phyloP scores from a whole-genome alignment of 441 rosid species.

The California macrophylla region DNA sequence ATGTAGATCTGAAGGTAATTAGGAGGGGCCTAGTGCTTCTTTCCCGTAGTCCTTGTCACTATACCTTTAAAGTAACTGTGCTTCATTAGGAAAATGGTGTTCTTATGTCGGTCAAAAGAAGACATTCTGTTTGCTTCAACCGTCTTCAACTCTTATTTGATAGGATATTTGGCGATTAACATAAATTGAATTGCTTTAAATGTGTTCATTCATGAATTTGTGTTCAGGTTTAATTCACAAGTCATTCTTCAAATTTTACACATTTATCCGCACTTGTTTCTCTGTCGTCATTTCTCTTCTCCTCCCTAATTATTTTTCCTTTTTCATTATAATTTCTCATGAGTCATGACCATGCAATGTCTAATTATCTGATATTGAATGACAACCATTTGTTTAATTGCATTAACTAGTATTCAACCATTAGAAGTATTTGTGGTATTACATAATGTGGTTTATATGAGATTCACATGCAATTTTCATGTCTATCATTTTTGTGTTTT shows the following conservation, averaged over 20 bases:
- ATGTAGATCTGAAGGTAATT: background rate
- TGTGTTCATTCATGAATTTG: background rate
- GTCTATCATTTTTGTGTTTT: background rate
- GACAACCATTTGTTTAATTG: background rate
- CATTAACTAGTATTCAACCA: background rate
- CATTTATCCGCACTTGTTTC: background rate
- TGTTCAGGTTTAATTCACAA: background rate
- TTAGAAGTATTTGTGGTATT: background rate
- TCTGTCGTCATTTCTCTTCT: background rate
- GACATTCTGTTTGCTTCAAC: background rate
- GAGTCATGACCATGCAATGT: too few relatives aligned
- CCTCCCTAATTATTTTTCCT: background rate
- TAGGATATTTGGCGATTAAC: background rate
- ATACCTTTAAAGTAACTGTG: background rate
- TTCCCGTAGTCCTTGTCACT: too few relatives aligned
- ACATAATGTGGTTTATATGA: background rate
- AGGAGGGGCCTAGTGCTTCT: background rate
- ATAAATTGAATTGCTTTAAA: background rate
- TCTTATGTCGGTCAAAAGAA: background rate
- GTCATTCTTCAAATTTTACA: background rate
- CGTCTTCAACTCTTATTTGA: background rate
- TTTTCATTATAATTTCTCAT: background rate
- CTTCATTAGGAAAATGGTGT: too few relatives aligned
- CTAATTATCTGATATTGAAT: background rate
- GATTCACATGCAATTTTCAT: background rate